Evolutionary conservation across 805 yeast species (phyloP).

Genomic region (Geotrichum ghanense): DNA sequence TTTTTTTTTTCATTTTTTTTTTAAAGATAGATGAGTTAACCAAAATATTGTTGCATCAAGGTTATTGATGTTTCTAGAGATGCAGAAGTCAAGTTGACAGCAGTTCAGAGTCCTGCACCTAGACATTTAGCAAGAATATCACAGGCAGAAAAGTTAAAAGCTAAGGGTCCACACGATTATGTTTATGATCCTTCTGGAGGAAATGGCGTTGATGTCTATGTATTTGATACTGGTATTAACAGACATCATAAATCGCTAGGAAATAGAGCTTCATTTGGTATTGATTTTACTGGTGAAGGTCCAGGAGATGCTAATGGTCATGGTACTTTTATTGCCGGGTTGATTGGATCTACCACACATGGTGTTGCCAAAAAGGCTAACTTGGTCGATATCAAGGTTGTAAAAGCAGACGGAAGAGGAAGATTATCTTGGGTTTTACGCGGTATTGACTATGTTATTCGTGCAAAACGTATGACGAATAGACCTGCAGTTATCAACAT

Average conservation of each 20-base stretch:
- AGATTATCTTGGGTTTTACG: slow-evolving; percentile 24
- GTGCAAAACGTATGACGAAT: slow-evolving; percentile 9
- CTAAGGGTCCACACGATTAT: slow-evolving; percentile 30
- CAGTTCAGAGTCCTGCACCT: slow-evolving; percentile 40
- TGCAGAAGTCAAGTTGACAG: slow-evolving; percentile 46
- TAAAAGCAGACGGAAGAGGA: slow-evolving; percentile 59
- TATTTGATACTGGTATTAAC: slow-evolving; percentile 68
- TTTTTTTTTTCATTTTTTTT: no score
- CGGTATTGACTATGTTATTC: slow-evolving; percentile 26
- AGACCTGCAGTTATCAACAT: slow-evolving; percentile 15
- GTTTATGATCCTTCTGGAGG: slow-evolving; percentile 35
- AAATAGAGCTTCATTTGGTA: slow-evolving; percentile 30
- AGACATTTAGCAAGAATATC: slow-evolving; percentile 29
- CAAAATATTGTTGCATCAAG: slow-evolving; percentile 7
- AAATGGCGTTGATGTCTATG: slow-evolving; percentile 53
- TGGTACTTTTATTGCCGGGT: slow-evolving; percentile 87
- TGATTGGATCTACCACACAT: slow-evolving; percentile 60
- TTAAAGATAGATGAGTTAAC: background rate
- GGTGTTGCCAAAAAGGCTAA: slow-evolving; percentile 68
- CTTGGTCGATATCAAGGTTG: slow-evolving; percentile 60
- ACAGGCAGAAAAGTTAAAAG: slow-evolving; percentile 13
- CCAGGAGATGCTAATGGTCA: slow-evolving; percentile 70
- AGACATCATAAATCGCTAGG: slow-evolving; percentile 27
- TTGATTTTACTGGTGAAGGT: slow-evolving; percentile 34
- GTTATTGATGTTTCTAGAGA: slow-evolving; percentile 64